Conservation (phyloP, 2,329 filamentous ascomycete species). For the Epichloe typhina region DNA sequence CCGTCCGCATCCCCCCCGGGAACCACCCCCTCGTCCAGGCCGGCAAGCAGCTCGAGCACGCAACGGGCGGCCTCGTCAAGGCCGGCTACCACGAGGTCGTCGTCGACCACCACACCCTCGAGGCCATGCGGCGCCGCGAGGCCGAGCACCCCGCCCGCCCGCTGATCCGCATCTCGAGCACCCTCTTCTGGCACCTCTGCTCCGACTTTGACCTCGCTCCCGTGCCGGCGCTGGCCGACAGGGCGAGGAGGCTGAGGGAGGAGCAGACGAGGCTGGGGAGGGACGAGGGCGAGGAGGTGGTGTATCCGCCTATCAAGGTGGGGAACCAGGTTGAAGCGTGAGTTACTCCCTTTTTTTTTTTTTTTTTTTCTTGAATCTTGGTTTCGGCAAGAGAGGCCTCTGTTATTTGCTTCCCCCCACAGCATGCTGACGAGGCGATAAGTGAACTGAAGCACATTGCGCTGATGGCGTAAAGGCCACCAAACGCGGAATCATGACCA, state of each 20-base stretch:
- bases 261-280: slow-evolving; percentile 34
- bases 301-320: slow-evolving; percentile 42
- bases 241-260: slow-evolving; percentile 31
- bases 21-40: slow-evolving; percentile 48
- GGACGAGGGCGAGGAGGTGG: slow-evolving; percentile 37
- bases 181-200: slow-evolving; percentile 47
- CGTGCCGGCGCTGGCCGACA: slow-evolving; percentile 32
- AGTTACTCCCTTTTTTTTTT: slow-evolving; percentile 13
- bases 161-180: slow-evolving; percentile 44
- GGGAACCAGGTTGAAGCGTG: slow-evolving; percentile 45
- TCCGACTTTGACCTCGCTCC: slow-evolving; percentile 43
- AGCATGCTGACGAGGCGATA: slow-evolving; percentile 9
- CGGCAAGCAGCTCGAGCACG: slow-evolving; percentile 49
- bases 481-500: too few species aligned
- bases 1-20: slow-evolving; percentile 45
- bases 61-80: slow-evolving; percentile 47
- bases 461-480: slow-evolving; percentile 28
- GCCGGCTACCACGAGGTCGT: slow-evolving; percentile 50
- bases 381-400: too few species aligned
- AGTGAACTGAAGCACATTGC: slow-evolving; percentile 42
- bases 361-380: neutral
- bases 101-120: slow-evolving; percentile 38
- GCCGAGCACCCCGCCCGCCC: slow-evolving; percentile 32
- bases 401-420: too few species aligned
- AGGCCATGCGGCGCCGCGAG: slow-evolving; percentile 30